Evolutionary conservation across 129 eudicot genomes (phyloP).

Genomic region (Oenanthe sinensis): DNA sequence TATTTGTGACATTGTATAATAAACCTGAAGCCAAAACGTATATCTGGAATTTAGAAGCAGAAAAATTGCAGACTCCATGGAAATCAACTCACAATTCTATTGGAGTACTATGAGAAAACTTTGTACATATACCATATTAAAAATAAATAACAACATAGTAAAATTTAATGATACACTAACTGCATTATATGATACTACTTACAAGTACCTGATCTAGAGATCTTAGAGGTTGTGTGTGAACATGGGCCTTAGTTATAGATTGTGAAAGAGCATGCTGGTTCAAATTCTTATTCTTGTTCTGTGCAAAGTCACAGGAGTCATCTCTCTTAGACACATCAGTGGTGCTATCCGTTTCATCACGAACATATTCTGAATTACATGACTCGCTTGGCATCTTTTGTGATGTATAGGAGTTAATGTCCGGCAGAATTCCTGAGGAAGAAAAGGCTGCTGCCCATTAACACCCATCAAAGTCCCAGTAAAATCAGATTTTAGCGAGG

Average conservation of each 20-base stretch:
- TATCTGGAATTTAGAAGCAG: too few relatives aligned
- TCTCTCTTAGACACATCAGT: constrained; percentile 22
- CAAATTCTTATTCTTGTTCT: constrained; percentile 24
- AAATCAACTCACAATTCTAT: neutral
- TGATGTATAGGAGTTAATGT: constrained; percentile 30
- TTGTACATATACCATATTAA: neutral
- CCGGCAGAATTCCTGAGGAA: constrained; percentile 25
- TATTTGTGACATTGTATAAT: neutral
- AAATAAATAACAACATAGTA: neutral
- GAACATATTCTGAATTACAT: constrained; percentile 41
- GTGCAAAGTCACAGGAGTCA: constrained; percentile 24
- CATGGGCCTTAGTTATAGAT: constrained; percentile 27
- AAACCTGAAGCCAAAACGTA: too few relatives aligned
- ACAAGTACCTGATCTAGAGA: constrained; percentile 46
- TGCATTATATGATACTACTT: too few relatives aligned
- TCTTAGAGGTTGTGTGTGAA: constrained; percentile 33
- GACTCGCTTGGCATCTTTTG: constrained; percentile 43
- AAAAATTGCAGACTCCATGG: too few relatives aligned
- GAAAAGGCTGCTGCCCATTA: constrained; percentile 38
- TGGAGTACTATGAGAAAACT: neutral
- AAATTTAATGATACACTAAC: neutral
- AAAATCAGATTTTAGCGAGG: constrained; percentile 53
- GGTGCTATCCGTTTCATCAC: constrained; percentile 26
- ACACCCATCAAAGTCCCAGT: constrained; percentile 35
- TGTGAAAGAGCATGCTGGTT: constrained; percentile 27